A percentile compares a stretch with the other conserved stretches of the same genome.
These are phyloP conservation scores for Aspergillus pseudoviridinutans DNA, from an alignment of 2,329 filamentous ascomycete genomes.

Conservation along the genomic window DNA sequence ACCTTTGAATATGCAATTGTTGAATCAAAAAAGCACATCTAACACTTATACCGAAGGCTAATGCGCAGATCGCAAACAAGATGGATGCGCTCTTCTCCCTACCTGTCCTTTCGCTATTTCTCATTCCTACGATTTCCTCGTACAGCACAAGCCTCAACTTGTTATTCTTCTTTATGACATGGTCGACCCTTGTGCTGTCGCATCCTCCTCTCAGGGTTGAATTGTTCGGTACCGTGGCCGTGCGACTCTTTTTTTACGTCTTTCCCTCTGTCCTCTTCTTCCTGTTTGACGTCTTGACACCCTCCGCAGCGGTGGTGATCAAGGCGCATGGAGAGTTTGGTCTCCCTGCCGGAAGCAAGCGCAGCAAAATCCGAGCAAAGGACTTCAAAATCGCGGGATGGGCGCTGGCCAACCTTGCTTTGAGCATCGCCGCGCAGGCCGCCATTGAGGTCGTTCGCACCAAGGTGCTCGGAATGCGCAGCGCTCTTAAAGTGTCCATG, in stretches of 20 bases:
- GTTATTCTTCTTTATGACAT: conserved; percentile 86
- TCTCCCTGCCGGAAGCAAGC: conserved; percentile 42
- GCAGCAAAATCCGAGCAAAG: conserved; percentile 37
- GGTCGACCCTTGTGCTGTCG: conserved; percentile 76
- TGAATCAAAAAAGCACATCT: background rate
- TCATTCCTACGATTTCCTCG: conserved; percentile 48
- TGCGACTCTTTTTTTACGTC: conserved; percentile 68
- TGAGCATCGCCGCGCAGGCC: conserved; percentile 53
- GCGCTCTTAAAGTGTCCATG: conserved; percentile 56
- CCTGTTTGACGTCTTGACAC: conserved; percentile 65
- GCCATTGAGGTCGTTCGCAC: conserved; percentile 54
- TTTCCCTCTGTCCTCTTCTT: conserved; percentile 70
- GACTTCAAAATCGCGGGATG: conserved; percentile 51
- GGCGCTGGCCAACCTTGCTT: conserved; percentile 52
- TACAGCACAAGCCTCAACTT: conserved; percentile 79
- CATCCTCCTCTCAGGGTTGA: conserved; percentile 73
- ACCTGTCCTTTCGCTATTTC: conserved; percentile 25
- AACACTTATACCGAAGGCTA: background rate
- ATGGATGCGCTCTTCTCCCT: conserved; percentile 52
- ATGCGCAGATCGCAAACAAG: background rate
- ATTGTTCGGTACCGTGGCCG: conserved; percentile 63
- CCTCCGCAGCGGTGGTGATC: conserved; percentile 63
- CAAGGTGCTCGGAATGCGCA: conserved; percentile 49
- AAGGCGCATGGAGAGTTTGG: conserved; percentile 61
- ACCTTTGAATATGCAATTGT: background rate